A percentile compares a stretch with the other conserved stretches of the same genome.
phyloP scores from a whole-genome alignment of 345 rosid genomes.

The Lagerstroemia speciosa region DNA sequence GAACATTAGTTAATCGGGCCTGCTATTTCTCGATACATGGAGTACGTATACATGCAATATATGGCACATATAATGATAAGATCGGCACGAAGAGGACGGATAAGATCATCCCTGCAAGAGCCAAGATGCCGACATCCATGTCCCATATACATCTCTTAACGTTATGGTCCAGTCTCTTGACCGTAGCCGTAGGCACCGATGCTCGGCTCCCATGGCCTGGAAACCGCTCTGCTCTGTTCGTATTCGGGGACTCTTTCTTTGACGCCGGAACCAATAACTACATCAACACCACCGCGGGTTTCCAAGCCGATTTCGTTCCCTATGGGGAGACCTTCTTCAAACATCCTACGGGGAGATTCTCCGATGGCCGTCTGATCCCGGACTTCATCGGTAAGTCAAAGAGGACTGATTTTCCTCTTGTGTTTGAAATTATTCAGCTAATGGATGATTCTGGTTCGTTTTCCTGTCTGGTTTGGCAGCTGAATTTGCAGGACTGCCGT shows the following conservation, averaged over 20 bases:
- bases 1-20: too few relatives aligned
- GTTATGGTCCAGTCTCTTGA: background rate
- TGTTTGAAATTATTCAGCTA: background rate
- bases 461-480: constrained; percentile 4
- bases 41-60: too few relatives aligned
- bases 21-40: too few relatives aligned
- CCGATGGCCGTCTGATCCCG: constrained; percentile 18
- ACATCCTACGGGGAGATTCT: constrained; percentile 21
- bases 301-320: constrained; percentile 23
- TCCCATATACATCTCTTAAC: background rate
- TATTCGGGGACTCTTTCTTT: constrained; percentile 32
- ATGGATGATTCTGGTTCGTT: background rate
- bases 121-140: background rate
- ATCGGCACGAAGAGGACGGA: background rate
- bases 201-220: background rate
- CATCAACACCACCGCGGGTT: constrained; percentile 11
- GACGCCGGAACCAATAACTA: constrained; percentile 31
- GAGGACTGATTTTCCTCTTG: too few relatives aligned
- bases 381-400: constrained; percentile 22
- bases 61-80: too few relatives aligned
- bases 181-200: background rate
- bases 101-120: background rate
- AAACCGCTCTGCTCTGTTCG: constrained; percentile 7
- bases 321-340: constrained; percentile 23
- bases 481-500: constrained; percentile 11